phyloP scores from a whole-genome alignment of 2,329 filamentous ascomycete genomes.

The Sphaerulina vaccinii region DNA sequence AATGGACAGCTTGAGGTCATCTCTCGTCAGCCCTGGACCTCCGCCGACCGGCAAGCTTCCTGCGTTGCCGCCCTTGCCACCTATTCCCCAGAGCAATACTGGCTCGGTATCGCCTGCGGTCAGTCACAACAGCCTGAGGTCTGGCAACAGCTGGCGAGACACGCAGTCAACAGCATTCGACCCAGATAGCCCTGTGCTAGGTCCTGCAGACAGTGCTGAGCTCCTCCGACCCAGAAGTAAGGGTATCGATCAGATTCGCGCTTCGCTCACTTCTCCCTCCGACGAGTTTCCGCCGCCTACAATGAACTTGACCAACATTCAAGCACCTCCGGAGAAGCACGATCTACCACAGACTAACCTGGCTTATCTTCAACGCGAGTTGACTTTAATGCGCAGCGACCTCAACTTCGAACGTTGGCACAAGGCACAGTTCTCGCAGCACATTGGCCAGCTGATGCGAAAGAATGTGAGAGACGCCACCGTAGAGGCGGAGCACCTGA shows the following conservation, averaged over 20 bases:
- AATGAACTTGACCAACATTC: background rate
- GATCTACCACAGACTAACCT: slow-evolving; percentile 39
- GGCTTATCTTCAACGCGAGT: slow-evolving; percentile 66
- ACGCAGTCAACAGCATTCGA: slow-evolving; percentile 52
- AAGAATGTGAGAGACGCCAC: slow-evolving; percentile 74
- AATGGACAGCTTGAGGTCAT: slow-evolving; percentile 41
- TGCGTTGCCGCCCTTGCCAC: slow-evolving; percentile 41
- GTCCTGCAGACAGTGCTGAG: slow-evolving; percentile 40
- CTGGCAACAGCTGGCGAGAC: slow-evolving; percentile 53
- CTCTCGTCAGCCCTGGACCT: slow-evolving; percentile 48
- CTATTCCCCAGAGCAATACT: slow-evolving; percentile 22
- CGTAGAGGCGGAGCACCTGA: slow-evolving; percentile 78
- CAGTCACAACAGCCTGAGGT: slow-evolving; percentile 34
- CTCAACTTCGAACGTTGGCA: slow-evolving; percentile 80
- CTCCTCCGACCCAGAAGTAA: slow-evolving; percentile 24
- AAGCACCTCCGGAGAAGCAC: slow-evolving; percentile 13
- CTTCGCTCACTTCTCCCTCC: slow-evolving; percentile 20
- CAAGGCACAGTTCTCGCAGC: slow-evolving; percentile 77
- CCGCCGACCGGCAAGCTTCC: slow-evolving; percentile 49
- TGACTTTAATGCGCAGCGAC: slow-evolving; percentile 75
- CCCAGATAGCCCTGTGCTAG: slow-evolving; percentile 63
- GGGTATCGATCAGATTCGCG: slow-evolving; percentile 5
- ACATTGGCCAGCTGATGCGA: slow-evolving; percentile 75
- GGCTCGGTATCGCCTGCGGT: slow-evolving; percentile 33
- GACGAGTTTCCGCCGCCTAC: slow-evolving; percentile 32